Evolutionary conservation across 805 yeast genomes (phyloP), one percentile per base, ranked within the genome.

Genomic region (Nakazawaea ernobii): DNA sequence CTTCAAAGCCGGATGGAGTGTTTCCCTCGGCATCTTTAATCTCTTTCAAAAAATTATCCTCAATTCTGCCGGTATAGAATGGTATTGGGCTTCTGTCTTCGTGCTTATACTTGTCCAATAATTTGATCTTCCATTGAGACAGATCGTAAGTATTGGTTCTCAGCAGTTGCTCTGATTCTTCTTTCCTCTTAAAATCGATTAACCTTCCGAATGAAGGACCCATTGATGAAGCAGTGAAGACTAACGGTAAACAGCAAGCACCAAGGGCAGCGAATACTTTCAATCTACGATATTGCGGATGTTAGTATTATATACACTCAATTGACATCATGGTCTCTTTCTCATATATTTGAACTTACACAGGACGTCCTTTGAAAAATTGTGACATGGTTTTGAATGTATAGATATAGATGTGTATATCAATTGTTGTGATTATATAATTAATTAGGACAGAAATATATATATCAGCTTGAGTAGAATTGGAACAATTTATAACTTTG

Each of bases 191-290:
- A 14, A 43, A 38, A 14, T 43, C 47, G 42, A 48, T 39, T 42
- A 48, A 48, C 35, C 43, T 48, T 9, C 38, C 33, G 29, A 30
- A 48, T 6, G 44, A 37, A 13, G 50, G 50, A n/a, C 50, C 44
- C 7, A 39, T 39, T 10, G 32, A 14, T 17, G 11, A 6, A 6
- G 47, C 39, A 8, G 44, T 36, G 14, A 28, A 14, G 13, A 33
- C 32, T 27, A 48, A 33, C 13, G 50, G 50, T 6, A 35, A 27
- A 20, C 30, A 17, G 35, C 47, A 32, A 8, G 41, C 44, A 3
- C 41, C 44, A 27, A 48, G 41, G 26, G 46, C 43, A 6, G 38
- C 38, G n/a, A 43, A 35, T 7, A 35, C 36, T 35, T 48, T 48
- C 15, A 48, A 39, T 5, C 50, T 48, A 28, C 5, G 9, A 13